A percentile compares a stretch with the other conserved stretches of the same genome.
Conservation (phyloP, 768 basidiomycete species). For the Amanita exitialis region DNA sequence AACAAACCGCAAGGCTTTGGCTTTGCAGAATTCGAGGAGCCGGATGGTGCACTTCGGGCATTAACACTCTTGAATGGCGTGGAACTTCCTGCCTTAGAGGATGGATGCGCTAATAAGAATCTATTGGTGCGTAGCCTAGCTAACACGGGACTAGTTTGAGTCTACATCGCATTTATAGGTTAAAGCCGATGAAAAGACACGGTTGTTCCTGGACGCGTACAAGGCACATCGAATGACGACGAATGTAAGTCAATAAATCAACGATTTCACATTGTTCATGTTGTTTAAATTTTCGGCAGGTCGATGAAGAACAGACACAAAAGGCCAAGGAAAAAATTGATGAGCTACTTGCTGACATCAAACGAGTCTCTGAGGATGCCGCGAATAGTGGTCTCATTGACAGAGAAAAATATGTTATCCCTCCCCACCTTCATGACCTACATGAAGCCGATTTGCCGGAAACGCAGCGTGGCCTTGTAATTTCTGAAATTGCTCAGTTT, state of each 20-base stretch:
- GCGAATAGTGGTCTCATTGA: constrained; percentile 67
- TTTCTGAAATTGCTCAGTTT: constrained; percentile 94
- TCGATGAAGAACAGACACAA: constrained; percentile 56
- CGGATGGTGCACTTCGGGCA: constrained; percentile 79
- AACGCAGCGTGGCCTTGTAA: constrained; percentile 83
- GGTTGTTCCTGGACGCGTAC: constrained; percentile 80
- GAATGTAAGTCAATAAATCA: constrained; percentile 39
- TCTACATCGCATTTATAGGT: constrained; percentile 47
- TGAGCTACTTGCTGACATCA: constrained; percentile 60
- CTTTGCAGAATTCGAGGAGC: constrained; percentile 93
- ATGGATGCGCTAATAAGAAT: constrained; percentile 42
- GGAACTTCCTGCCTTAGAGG: constrained; percentile 43
- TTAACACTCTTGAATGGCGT: constrained; percentile 37
- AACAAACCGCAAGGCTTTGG: constrained; percentile 96
- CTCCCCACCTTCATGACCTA: constrained; percentile 93
- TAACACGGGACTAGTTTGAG: constrained; percentile 28
- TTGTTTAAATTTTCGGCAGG: constrained; percentile 27
- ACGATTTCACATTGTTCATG: background rate
- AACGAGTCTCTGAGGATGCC: constrained; percentile 61
- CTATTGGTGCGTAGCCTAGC: constrained; percentile 46
- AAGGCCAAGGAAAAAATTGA: constrained; percentile 58
- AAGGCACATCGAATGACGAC: constrained; percentile 68
- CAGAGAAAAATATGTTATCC: constrained; percentile 84
- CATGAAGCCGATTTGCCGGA: constrained; percentile 97
- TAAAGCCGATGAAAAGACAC: constrained; percentile 95